Evolutionary conservation across 2,329 filamentous ascomycete genomes (phyloP).

Genomic region (Cladosporium sp.): DNA sequence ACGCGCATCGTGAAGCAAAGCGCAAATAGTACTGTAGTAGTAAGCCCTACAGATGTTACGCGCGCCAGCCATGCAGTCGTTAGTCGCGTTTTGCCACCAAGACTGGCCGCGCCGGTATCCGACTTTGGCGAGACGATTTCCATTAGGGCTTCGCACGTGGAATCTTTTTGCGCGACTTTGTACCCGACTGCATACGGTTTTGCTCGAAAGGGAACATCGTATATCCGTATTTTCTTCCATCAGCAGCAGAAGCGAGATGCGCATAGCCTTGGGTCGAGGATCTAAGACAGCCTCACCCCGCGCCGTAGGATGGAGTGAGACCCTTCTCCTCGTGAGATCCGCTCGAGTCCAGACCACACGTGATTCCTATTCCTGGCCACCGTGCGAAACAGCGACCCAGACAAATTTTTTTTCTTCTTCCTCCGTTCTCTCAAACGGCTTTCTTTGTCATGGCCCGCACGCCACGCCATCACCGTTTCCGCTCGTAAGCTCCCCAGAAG

Average conservation of each 20-base stretch:
- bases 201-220: background rate
- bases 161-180: background rate
- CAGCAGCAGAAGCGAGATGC: too few species aligned
- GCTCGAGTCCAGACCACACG: too few species aligned
- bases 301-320: background rate
- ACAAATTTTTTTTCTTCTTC: too few species aligned
- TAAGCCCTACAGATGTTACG: background rate
- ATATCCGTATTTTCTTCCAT: background rate
- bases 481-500: background rate
- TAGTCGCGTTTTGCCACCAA: background rate
- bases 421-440: too few species aligned
- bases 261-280: background rate
- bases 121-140: background rate
- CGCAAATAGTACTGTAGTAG: background rate
- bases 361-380: too few species aligned
- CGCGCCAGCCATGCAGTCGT: background rate
- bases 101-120: background rate
- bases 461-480: conserved; percentile 2
- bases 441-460: background rate
- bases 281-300: background rate
- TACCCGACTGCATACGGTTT: background rate
- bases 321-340: background rate
- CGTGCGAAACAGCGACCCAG: too few species aligned
- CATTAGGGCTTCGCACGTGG: background rate
- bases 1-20: too few species aligned